phyloP scores from a whole-genome alignment of 2,329 filamentous ascomycete genomes.

The Diaporthe vexans region DNA sequence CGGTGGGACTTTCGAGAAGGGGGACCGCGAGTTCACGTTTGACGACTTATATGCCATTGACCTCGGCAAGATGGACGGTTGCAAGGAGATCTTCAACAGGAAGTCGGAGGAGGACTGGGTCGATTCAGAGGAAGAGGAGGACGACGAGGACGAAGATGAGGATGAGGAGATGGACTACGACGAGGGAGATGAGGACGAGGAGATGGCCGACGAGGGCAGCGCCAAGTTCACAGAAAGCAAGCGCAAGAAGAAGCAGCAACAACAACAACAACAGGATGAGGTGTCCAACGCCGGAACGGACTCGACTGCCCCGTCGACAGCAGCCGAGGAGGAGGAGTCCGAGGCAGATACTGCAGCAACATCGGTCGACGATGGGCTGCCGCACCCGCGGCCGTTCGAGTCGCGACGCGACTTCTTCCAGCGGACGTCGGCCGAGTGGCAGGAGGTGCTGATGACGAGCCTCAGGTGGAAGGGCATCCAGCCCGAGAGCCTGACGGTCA shows the following conservation, averaged over 20 bases:
- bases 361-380: slow-evolving; percentile 79
- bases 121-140: slow-evolving; percentile 71
- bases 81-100: slow-evolving; percentile 89
- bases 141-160: slow-evolving; percentile 72
- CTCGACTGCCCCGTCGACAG: slow-evolving; percentile 45
- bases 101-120: slow-evolving; percentile 86
- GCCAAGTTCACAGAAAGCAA: slow-evolving; percentile 67
- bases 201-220: slow-evolving; percentile 62
- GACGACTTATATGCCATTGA: slow-evolving; percentile 95
- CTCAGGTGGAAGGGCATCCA: slow-evolving; percentile 77
- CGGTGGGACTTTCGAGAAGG: slow-evolving; percentile 95
- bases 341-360: slow-evolving; percentile 61
- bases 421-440: slow-evolving; percentile 90
- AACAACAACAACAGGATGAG: slow-evolving; percentile 53
- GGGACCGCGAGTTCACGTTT: slow-evolving; percentile 94
- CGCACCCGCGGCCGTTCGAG: slow-evolving; percentile 88
- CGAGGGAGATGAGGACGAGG: slow-evolving; percentile 63
- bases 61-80: slow-evolving; percentile 93
- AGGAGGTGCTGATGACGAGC: slow-evolving; percentile 84
- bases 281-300: slow-evolving; percentile 55
- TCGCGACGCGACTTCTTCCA: slow-evolving; percentile 92
- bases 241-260: slow-evolving; percentile 65
- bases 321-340: slow-evolving; percentile 61
- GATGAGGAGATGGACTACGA: slow-evolving; percentile 72
- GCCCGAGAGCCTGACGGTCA: slow-evolving; percentile 79